phyloP scores from a whole-genome alignment of 75 land plant species.

The Ceratopteris richardii region DNA sequence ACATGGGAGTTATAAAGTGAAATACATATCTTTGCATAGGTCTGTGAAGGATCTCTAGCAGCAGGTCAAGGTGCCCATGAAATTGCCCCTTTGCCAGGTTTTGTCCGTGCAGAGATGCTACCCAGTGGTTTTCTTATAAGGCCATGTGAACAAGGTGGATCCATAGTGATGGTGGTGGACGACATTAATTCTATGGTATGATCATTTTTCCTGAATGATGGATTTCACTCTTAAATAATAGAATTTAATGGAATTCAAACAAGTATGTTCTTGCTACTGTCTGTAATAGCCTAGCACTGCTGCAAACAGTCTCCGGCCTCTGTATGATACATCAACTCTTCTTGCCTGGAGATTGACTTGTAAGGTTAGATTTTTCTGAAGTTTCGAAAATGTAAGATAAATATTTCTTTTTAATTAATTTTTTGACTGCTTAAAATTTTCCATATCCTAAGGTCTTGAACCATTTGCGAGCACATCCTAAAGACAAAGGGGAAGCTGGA shows the following conservation, averaged over 20 bases:
- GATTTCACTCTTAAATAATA: too few relatives aligned
- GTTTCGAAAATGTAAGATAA: too few relatives aligned
- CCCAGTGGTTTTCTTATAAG: constrained; percentile 62
- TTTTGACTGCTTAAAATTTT: too few relatives aligned
- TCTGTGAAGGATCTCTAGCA: constrained; percentile 73
- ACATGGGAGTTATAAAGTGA: too few relatives aligned
- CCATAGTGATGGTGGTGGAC: constrained; percentile 57
- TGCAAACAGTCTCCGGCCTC: constrained; percentile 55
- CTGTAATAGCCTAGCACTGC: constrained; percentile 40
- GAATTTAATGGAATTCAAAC: too few relatives aligned
- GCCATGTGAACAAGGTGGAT: constrained; percentile 71
- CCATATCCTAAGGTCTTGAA: neutral
- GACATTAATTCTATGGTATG: constrained; percentile 57
- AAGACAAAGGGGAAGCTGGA: neutral
- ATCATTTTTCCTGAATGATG: too few relatives aligned
- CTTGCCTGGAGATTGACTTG: constrained; percentile 52
- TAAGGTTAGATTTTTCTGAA: constrained; percentile 7
- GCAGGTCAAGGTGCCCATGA: constrained; percentile 44
- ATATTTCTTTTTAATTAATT: too few relatives aligned
- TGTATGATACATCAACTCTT: constrained; percentile 51
- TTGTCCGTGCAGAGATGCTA: constrained; percentile 61
- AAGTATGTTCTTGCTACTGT: too few relatives aligned
- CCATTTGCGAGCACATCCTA: neutral
- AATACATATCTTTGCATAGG: constrained; percentile 21
- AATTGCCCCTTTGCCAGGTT: constrained; percentile 32